phyloP scores from a whole-genome alignment of 2,329 filamentous ascomycete genomes.

The Rachicladosporium sp. region DNA sequence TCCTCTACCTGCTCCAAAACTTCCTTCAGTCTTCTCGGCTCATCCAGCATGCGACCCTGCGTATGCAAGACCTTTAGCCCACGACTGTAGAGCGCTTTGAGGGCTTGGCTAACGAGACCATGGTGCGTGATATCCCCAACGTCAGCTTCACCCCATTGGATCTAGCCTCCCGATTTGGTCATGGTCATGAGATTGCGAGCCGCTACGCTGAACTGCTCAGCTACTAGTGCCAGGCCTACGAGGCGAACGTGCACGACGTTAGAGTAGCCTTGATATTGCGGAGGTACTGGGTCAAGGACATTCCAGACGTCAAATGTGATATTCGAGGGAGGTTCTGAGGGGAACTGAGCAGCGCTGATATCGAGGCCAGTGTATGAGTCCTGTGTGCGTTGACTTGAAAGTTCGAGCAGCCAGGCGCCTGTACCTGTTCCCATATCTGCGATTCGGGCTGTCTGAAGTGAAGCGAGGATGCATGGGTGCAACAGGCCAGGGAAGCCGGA shows the following conservation, averaged over 20 bases:
- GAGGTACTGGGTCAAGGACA: slow-evolving; percentile 9
- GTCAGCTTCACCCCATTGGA: slow-evolving; percentile 13
- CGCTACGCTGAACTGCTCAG: slow-evolving; percentile 8
- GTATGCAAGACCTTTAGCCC: too few species aligned
- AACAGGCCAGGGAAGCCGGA: slow-evolving; percentile 7
- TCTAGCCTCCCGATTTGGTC: slow-evolving; percentile 12
- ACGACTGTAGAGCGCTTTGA: too few species aligned
- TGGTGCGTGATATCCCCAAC: slow-evolving; percentile 1
- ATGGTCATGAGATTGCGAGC: slow-evolving; percentile 9
- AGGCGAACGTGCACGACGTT: slow-evolving; percentile 13
- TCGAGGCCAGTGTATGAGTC: slow-evolving; percentile 9
- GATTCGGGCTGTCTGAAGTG: slow-evolving; percentile 8
- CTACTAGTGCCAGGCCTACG: slow-evolving; percentile 9
- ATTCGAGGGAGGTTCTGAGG: neutral
- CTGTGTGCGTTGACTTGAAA: slow-evolving; percentile 2
- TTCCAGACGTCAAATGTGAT: slow-evolving; percentile 9
- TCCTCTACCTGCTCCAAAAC: too few species aligned
- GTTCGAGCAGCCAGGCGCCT: slow-evolving; percentile 11
- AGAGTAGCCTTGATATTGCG: slow-evolving; percentile 5
- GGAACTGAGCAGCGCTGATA: slow-evolving; percentile 12
- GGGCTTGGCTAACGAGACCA: too few species aligned
- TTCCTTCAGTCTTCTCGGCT: too few species aligned
- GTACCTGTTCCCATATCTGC: slow-evolving; percentile 15
- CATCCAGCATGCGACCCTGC: too few species aligned
- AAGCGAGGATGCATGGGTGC: slow-evolving; percentile 8